Evolutionary conservation across 176 grass and related monocot genomes (phyloP).

Genomic region (Alloteropsis semialata): DNA sequence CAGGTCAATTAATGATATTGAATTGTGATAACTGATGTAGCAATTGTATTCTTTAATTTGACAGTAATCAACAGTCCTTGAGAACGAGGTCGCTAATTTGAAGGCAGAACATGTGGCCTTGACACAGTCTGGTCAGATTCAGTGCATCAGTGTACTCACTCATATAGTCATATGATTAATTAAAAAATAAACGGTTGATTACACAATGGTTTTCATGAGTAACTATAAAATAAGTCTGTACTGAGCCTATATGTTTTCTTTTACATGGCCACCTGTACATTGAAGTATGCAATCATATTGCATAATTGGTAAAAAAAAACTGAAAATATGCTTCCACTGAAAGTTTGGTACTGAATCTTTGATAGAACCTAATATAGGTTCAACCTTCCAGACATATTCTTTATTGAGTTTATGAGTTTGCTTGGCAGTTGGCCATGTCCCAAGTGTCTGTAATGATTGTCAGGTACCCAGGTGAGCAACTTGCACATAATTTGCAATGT

Average conservation of each 20-base stretch:
- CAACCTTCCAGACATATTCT: background rate
- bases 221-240: background rate
- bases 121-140: background rate
- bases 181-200: background rate
- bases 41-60: background rate
- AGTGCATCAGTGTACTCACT: background rate
- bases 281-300: background rate
- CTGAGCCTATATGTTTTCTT: background rate
- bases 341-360: background rate
- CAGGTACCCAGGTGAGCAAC: background rate
- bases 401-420: background rate
- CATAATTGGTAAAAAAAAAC: background rate
- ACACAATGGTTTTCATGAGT: background rate
- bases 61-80: background rate
- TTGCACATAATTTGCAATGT: background rate
- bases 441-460: background rate
- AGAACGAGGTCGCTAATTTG: background rate
- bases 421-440: background rate
- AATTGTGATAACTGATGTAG: background rate
- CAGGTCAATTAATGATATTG: background rate
- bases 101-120: background rate
- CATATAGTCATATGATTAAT: background rate
- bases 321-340: background rate
- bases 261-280: background rate
- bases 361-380: background rate